Base-by-base conservation (phyloP, 441 rosid species). In the Biscutella laevigata region DNA sequence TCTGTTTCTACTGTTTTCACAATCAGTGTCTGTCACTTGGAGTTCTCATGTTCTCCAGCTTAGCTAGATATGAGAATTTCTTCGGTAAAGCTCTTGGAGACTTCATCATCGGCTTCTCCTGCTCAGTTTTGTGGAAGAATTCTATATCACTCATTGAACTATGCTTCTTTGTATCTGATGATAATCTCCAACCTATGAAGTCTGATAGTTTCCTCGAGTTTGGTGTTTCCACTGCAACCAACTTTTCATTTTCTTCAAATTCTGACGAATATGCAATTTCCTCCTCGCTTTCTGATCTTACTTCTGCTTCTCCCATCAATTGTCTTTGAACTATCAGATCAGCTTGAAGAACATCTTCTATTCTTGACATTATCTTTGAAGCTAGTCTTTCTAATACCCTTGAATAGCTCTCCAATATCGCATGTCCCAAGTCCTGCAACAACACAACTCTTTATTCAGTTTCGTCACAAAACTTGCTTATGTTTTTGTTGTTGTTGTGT, bases 181-280 rank as follows among this genome's bases (percentile, higher is more conserved):
- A 73, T 11, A 69, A 7, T 33, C 53, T 64, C 97, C 97, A 88
- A 19, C 97, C 86, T 72, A 86, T 86, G 84, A 83, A 75, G 61
- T 86, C 92, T 10, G 82, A 80, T 9, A 86, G 80, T 29, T 85
- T 86, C 69, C 57, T 67, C 15, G 88, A 64, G 44, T 71, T 57
- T 27, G 81, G 73, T 53, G 86, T 62, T 27, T 70, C 85, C 0
- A 42, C 71, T 6, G 84, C 6, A 5, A 54, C 32, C 43, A 59
- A 13, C 57, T 38, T 70, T 15, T 61, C 75, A 0, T 21, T 29
- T 10, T 79, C 86, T 6, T 70, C 80, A 0, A 35, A 22, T 17
- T 24, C 69, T 34, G 60, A 57, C n/a, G n/a, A n/a, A n/a, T n/a
- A n/a, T n/a, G n/a, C n/a, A n/a, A n/a, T n/a, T 36, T 68, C 72